Percentiles rank a stretch among this genome's conserved stretches.
These are phyloP conservation scores for Adenanthera pavonina DNA, from an alignment of 306 rosid genomes.

Conservation along the genomic window DNA sequence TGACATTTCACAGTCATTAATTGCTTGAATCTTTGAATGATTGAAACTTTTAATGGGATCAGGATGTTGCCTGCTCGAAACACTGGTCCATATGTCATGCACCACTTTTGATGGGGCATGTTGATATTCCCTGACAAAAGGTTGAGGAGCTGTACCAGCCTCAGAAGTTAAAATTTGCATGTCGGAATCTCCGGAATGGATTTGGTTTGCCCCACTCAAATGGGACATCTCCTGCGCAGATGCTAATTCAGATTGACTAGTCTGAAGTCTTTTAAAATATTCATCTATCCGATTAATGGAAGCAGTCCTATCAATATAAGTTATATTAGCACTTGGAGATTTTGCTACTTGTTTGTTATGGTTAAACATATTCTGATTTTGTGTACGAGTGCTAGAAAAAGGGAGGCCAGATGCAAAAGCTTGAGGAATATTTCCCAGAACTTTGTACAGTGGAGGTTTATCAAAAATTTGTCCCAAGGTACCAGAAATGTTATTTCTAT, in stretches of 20 bases:
- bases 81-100: slow-evolving; percentile 70
- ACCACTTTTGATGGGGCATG: slow-evolving; percentile 51
- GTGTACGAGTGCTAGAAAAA: slow-evolving; percentile 59
- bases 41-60: too few relatives aligned
- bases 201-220: slow-evolving; percentile 52
- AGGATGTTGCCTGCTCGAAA: slow-evolving; percentile 59
- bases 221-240: slow-evolving; percentile 58
- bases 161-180: slow-evolving; percentile 51
- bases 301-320: slow-evolving; percentile 53
- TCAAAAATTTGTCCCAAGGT: slow-evolving; percentile 55
- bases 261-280: slow-evolving; percentile 58
- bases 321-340: slow-evolving; percentile 48
- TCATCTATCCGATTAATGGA: slow-evolving; percentile 57
- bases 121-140: slow-evolving; percentile 48
- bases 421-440: slow-evolving; percentile 56
- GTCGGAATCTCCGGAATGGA: slow-evolving; percentile 46
- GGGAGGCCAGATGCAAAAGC: slow-evolving; percentile 62
- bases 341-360: slow-evolving; percentile 48
- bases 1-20: slow-evolving; percentile 44
- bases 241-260: slow-evolving; percentile 52
- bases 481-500: slow-evolving; percentile 53
- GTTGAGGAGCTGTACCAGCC: slow-evolving; percentile 43
- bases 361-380: slow-evolving; percentile 63
- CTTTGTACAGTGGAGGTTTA: slow-evolving; percentile 53
- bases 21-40: slow-evolving; percentile 46